Evolutionary conservation across 345 rosid genomes (phyloP).

Genomic region (Camelina laxa): DNA sequence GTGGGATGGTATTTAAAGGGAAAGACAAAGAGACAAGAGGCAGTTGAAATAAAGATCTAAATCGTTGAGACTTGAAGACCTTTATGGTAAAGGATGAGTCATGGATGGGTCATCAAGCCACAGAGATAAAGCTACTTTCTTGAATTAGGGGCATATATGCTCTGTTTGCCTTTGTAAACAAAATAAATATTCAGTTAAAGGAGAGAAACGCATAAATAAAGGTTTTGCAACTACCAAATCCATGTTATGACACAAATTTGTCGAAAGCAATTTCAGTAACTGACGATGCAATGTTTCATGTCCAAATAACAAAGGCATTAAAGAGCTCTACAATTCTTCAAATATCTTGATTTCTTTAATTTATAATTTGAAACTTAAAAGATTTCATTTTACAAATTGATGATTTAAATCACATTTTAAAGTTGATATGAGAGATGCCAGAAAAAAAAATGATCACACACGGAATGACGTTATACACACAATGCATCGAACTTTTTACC

Average conservation of each 20-base stretch:
- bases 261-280: conserved; percentile 9
- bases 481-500: conserved; percentile 29
- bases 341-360: not conserved
- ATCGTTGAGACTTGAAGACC: conserved; percentile 30
- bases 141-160: conserved; percentile 27
- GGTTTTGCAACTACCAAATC: conserved; percentile 26
- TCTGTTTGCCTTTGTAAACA: conserved; percentile 23
- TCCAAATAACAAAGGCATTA: not conserved
- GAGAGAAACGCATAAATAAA: conserved; percentile 4
- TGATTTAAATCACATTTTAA: not conserved
- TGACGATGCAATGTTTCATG: conserved; percentile 21
- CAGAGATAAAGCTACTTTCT: conserved; percentile 39
- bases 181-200: conserved; percentile 11
- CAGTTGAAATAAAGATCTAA: conserved; percentile 30
- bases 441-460: conserved; percentile 20
- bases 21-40: conserved; percentile 41
- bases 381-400: not conserved
- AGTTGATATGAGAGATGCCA: conserved; percentile 8
- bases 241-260: not conserved
- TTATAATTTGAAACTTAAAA: not conserved
- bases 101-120: conserved; percentile 39
- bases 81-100: conserved; percentile 34
- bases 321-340: not conserved
- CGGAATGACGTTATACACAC: conserved; percentile 16
- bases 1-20: conserved; percentile 43